Conservation (phyloP, 2,329 filamentous ascomycete genomes). For the Neoarthrinium moseri region DNA sequence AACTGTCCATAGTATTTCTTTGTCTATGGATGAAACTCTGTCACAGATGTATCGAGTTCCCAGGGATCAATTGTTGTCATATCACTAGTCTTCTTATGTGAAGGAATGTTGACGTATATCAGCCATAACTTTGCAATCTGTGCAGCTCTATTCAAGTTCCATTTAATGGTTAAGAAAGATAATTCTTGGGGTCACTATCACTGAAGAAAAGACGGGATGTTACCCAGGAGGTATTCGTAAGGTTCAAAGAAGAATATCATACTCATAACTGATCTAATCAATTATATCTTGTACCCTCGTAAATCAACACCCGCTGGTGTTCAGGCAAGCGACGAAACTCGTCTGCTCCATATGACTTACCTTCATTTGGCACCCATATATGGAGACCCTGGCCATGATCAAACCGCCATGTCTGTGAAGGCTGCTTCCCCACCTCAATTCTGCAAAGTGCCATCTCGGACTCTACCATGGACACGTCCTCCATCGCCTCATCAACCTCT, state of each 20-base stretch:
- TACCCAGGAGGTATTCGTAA: neutral
- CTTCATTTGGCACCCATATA: neutral
- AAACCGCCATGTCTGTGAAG: neutral
- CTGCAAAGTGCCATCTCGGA: neutral
- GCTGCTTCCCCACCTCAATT: neutral
- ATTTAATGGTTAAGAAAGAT: no score
- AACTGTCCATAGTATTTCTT: no score
- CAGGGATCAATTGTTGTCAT: no score
- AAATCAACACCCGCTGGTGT: neutral
- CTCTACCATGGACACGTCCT: neutral
- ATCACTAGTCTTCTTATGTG: no score
- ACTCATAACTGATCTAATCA: neutral
- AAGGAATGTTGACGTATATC: no score
- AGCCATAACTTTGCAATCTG: no score
- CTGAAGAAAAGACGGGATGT: neutral
- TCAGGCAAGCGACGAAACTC: neutral
- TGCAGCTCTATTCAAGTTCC: no score
- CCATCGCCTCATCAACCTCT: neutral
- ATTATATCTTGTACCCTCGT: neutral
- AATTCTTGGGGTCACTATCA: no score
- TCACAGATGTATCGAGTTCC: no score
- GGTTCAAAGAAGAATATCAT: neutral
- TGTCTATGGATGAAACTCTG: no score
- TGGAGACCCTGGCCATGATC: neutral
- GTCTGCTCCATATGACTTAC: neutral